Evolutionary conservation across 805 yeast genomes (phyloP), one percentile per base, ranked within the genome.

Genomic region (Crinitomyces ghanaensis): DNA sequence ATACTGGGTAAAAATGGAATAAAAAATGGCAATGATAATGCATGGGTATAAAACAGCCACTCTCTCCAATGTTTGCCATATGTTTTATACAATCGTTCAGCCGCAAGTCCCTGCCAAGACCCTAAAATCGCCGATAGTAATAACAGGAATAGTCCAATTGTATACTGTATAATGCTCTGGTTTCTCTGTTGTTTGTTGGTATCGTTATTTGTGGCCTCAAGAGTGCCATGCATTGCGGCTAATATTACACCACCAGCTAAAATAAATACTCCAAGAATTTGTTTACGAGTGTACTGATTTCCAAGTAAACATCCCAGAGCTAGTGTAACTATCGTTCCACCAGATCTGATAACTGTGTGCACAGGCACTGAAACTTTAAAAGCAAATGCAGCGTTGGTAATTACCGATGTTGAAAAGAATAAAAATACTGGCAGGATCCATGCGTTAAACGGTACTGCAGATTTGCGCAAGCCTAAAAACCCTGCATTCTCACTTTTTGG

Each of bases 21-120:
- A 37, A 76, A 71, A 7, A 74, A 46, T 0, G 81, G 77, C 8
- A 78, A 43, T 0, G 73, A 69, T 26, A 72, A 56, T 4, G 68
- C 46, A 46, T 75, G 81, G 11, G 70, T 62, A 51, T 71, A 77
- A 45, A 79, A 78, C 28, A 79, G 49, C 22, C 68, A 63, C 43
- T 78, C 85, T 35, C 66, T 58, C 86, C 86, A 78, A 33, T 67
- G 66, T 35, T 62, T 62, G 5, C 80, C 79, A 46, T 74, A 70
- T 13, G 42, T 44, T 9, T 50, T 50, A 44, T 60, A 68, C 0
- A 75, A 63, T 31, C 51, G 51, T 45, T 78, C 84, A 26, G 66
- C 66, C 47, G 67, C 64, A 13, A 76, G 59, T 1, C 80, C 77
- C 57, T 72, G 61, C n/a, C 73, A 43, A 0, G 82, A 70, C 8